Base-by-base conservation (phyloP, 1,139 yeast genomes). In the Debaryomyces subglobosus region DNA sequence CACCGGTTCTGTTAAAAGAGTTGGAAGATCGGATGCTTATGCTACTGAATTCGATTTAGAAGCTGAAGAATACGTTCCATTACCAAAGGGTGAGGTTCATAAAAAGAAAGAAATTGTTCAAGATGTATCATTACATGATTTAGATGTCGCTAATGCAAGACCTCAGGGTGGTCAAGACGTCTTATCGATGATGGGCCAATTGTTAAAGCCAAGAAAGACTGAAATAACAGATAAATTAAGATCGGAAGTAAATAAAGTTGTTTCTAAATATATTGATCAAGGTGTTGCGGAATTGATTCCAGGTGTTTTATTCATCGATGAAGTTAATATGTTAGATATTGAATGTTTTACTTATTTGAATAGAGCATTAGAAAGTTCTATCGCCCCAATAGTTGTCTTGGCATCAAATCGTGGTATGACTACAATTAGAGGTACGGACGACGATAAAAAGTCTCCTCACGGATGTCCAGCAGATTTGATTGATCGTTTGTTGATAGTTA, bases 81-180 rank as follows among this genome's bases (percentile, higher is more conserved):
- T 94, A 59, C 99, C 99, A 52, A 94, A 94, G 72, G 99, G 99
- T 43, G 99, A 94, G 67, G 98, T 94, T 34, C 99, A 95, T 74
- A 95, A 95, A 71, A 94, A 92, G 81, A 94, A 94, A 70, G 99
- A 94, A 69, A 91, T 94, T 59, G 96, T 95, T 16, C 99, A 94
- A 70, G 99, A 94, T 64, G 97, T 94, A 42, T 90, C 99, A 1
- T 79, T 94, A 58, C 97, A 95, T 65, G 99, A 94, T 65, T 77
- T 94, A 63, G 99, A 94, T 70, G 86, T 90, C 44, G 99, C 99
- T 45, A 94, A 94, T 64, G 92, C 99, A 1, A 83, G 92, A 62
- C 99, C 99, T 12, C 98, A 94, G 71, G 99, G 99, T 56, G 99
- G 99, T 29, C 99, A 95, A 71, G 99, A 94, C 65, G 96, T 95